Base-by-base conservation (phyloP, 2,329 filamentous ascomycete genomes). In the Chrysoporthe cubensis region DNA sequence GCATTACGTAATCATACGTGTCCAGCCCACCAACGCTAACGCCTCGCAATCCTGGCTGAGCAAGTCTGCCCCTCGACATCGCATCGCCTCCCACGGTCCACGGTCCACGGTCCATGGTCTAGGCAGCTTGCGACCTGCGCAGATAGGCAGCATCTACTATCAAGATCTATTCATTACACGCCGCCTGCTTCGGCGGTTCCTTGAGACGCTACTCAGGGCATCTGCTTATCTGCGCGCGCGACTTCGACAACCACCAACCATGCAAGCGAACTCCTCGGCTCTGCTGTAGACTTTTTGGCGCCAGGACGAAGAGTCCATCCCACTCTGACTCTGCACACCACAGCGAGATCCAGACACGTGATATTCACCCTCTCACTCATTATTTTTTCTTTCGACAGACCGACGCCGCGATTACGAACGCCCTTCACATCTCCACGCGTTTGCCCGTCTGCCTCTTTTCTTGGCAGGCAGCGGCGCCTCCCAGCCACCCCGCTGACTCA, bases 401-500 rank as follows among this genome's bases (percentile, higher is more conserved):
- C 46, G 18, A 42, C 57, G 18, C 44, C 54, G n/a, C 40, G 14
- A 52, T 46, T 56, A 58, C 59, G 54, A 68, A 34, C 6, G 11
- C n/a, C 42, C n/a, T 61, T 14, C n/a, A 42, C 43, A 34, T 52
- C 54, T 26, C 34, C 18, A 60, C 57, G 57, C 57, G 40, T 32
- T 42, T 16, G 57, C 57, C 40, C 57, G 37, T 44, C 40, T 43
- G 40, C 56, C 56, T 8, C 37, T 43, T 58, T 18, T 18, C 56
- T 8, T 7, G 18, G 58, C 44, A 59, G 58, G 26, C 48, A 56
- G 26, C 44, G 21, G 52, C 48, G 46, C 32, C 60, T 26, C 14
- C 40, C 43, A 48, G 34, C 65, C 59, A 42, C 52, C 44, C 34
- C 34, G 34, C 54, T 50, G 46, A 57, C 70, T 37, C 74, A 80